Evolutionary conservation across 2,329 filamentous ascomycete genomes (phyloP), one percentile per base, ranked within the genome.

Genomic region (Diaporthe sp.): DNA sequence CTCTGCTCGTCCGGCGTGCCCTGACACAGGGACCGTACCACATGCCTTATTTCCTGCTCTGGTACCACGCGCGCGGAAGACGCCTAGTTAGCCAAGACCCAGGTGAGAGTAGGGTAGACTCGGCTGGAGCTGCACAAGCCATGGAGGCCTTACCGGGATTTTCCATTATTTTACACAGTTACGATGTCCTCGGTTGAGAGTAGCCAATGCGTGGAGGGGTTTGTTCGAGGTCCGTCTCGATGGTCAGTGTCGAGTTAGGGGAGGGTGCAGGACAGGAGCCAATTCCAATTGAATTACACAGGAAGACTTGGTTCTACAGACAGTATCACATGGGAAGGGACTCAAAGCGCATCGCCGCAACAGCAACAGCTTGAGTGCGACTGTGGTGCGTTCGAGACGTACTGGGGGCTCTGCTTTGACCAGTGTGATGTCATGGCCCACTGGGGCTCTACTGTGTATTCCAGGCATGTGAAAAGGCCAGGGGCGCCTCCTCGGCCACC

Each of bases 1-100:
- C 88, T 85, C 83, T 97, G 95, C 47, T 93, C 85, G 1, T 89
- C 87, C 0, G 93, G 92, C 0, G 89, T 88, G 61, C 93, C 92
- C 81, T 93, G 91, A 55, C 91, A 92, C 75, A 98, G 89, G 49
- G 89, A 86, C 75, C 88, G 88, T 82, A 98, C 94, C 72, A 98
- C 87, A 15, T 84, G 82, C 31, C 87, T 81, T 78, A 96, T 93
- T 77, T 97, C 92, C 72, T 83, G 84, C 71, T 86, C 88, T 87
- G 53, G 51, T 7, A 20, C 28, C 51, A 44, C 20, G 34, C 39
- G 22, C 55, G 22, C 55, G 4, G 13, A 31, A 20, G 20, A 28
- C 3, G 80, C 71, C 34, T 77, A 37, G 55, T 42, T 49, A 77
- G 75, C 68, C 49, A 55, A 67, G 77, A 22, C 6, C n/a, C 31